Conservation (phyloP, 179 eudicot genomes). For the Silene noctiflora region DNA sequence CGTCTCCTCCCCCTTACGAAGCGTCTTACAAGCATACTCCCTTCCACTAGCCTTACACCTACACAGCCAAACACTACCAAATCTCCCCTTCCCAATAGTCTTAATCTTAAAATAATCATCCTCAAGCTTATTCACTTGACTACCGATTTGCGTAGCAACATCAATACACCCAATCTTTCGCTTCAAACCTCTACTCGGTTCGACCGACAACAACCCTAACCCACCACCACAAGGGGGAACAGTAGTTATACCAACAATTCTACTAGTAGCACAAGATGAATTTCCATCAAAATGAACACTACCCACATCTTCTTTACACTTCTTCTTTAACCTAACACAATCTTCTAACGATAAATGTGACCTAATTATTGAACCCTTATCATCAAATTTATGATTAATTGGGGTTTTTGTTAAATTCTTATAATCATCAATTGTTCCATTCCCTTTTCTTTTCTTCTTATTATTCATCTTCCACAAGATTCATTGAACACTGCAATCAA, state of each 20-base stretch:
- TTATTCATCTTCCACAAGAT: conserved; percentile 23
- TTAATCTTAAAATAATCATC: conserved; percentile 54
- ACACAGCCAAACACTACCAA: conserved; percentile 92
- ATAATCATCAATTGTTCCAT: conserved; percentile 28
- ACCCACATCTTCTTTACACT: conserved; percentile 60
- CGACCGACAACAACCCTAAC: conserved; percentile 37
- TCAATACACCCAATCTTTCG: conserved; percentile 95
- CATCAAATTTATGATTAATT: conserved; percentile 18
- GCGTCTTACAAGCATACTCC: conserved; percentile 83
- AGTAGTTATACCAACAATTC: conserved; percentile 61
- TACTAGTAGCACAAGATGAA: conserved; percentile 33
- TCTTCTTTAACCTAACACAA: conserved; percentile 61
- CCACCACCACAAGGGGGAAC: conserved; percentile 71
- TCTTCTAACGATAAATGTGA: conserved; percentile 77
- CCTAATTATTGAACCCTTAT: conserved; percentile 34
- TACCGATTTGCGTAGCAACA: conserved; percentile 72
- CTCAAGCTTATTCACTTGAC: conserved; percentile 68
- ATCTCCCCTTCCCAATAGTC: conserved; percentile 74
- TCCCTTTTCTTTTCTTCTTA: conserved; percentile 45
- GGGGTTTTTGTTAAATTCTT: conserved; percentile 15
- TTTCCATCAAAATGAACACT: conserved; percentile 26
- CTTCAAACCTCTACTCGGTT: conserved; percentile 71
- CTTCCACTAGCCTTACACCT: conserved; percentile 51
- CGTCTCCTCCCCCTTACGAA: conserved; percentile 83
- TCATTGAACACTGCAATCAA: background rate